Conservation (phyloP, 164 flowering plant species). For the Nymphaea thermarum region DNA sequence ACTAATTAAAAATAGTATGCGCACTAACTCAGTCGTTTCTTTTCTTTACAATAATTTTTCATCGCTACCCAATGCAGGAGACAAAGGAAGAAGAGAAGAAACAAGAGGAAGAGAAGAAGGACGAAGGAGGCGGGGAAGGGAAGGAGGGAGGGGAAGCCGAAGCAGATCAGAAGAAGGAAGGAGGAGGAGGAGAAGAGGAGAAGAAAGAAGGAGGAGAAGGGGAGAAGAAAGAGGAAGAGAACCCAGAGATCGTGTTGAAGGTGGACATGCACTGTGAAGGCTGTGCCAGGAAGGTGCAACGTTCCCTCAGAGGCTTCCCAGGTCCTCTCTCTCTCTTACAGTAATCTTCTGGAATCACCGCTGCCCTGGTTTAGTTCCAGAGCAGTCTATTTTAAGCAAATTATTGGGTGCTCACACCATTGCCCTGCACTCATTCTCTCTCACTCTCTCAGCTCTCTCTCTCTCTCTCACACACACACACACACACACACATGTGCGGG, state of each 20-base stretch:
- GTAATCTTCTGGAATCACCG: background rate
- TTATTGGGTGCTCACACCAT: background rate
- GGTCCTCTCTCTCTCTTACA: conserved; percentile 23
- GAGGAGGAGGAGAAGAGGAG: background rate
- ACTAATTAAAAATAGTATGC: no score
- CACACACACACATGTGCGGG: no score
- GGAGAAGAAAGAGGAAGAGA: conserved; percentile 22
- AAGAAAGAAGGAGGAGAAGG: background rate
- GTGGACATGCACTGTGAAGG: conserved; percentile 91
- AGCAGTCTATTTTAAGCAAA: background rate
- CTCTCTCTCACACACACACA: background rate
- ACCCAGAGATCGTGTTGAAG: conserved; percentile 54
- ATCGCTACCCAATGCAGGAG: background rate
- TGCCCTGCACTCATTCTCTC: background rate
- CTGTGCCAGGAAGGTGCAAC: conserved; percentile 70
- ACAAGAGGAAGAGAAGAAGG: background rate
- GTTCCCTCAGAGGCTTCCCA: conserved; percentile 62
- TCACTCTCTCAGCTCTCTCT: background rate
- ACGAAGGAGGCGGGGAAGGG: background rate
- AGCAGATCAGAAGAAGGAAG: background rate
- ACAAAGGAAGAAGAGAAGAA: background rate
- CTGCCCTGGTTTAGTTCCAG: background rate
- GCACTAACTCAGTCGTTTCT: no score
- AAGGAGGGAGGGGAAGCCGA: background rate
- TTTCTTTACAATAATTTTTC: no score